Percentiles rank a stretch among this genome's conserved stretches.
Conservation (phyloP, 2,329 filamentous ascomycete genomes). For the Aspergillus sclerotialis region DNA sequence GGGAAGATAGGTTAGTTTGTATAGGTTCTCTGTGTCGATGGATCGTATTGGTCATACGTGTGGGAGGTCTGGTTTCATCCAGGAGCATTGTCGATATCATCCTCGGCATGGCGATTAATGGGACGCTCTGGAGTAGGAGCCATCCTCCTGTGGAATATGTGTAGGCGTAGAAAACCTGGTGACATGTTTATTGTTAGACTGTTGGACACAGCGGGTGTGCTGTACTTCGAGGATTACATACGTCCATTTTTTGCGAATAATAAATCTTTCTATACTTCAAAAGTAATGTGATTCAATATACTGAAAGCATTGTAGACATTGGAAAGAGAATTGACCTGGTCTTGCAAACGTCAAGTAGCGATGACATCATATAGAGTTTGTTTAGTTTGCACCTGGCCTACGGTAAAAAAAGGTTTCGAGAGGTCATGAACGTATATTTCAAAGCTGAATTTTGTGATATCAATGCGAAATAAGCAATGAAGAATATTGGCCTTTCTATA, state of each 20-base stretch:
- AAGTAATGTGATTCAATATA: neutral
- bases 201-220: no score
- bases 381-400: conserved; percentile 4
- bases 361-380: conserved; percentile 10
- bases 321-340: neutral
- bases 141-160: conserved; percentile 39
- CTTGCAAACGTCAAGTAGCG: no score
- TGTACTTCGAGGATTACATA: conserved; percentile 13
- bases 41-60: conserved; percentile 35
- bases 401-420: neutral
- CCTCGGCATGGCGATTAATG: conserved; percentile 54
- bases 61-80: conserved; percentile 49
- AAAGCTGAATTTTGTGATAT: neutral
- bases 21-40: neutral
- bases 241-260: neutral
- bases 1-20: conserved; percentile 9
- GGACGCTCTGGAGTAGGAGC: conserved; percentile 40
- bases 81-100: conserved; percentile 55
- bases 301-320: neutral
- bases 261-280: neutral
- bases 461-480: no score
- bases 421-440: neutral
- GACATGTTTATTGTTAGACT: no score
- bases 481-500: no score
- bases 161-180: conserved; percentile 39